These are phyloP conservation scores for Cymbidium sinense DNA, from an alignment of 106 monocot genomes.

Conservation along the genomic window DNA sequence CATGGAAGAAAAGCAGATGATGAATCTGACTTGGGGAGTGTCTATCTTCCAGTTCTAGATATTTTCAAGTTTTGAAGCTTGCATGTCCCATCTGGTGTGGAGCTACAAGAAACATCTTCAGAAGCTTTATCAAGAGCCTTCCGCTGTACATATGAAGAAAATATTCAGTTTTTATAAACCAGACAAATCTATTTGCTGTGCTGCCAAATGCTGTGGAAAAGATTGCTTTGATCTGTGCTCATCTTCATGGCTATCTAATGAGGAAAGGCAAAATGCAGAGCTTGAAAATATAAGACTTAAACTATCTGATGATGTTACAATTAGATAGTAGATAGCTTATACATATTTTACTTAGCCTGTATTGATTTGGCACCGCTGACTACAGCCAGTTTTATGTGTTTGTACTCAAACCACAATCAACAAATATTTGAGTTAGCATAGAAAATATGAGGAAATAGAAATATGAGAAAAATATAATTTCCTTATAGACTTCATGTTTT, in stretches of 20 bases:
- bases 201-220: background rate
- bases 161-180: slow-evolving; percentile 37
- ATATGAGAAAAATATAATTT: background rate
- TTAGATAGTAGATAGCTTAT: slow-evolving; percentile 3
- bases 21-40: slow-evolving; percentile 78
- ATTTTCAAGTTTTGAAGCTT: slow-evolving; percentile 60
- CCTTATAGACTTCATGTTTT: background rate
- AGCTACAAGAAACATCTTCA: slow-evolving; percentile 49
- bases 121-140: slow-evolving; percentile 48
- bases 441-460: background rate
- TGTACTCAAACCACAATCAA: background rate
- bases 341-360: background rate
- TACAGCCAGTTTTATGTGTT: background rate
- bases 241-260: slow-evolving; percentile 38
- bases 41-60: slow-evolving; percentile 49
- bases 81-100: slow-evolving; percentile 66
- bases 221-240: slow-evolving; percentile 34
- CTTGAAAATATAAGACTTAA: slow-evolving; percentile 43
- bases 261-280: slow-evolving; percentile 39
- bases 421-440: background rate
- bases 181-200: slow-evolving; percentile 10
- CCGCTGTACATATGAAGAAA: slow-evolving; percentile 37
- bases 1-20: slow-evolving; percentile 72
- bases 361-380: background rate
- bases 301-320: slow-evolving; percentile 19